Evolutionary conservation across 202 grass and related monocot genomes (phyloP), one percentile per base, ranked within the genome.

Genomic region (Carex sylvatica): DNA sequence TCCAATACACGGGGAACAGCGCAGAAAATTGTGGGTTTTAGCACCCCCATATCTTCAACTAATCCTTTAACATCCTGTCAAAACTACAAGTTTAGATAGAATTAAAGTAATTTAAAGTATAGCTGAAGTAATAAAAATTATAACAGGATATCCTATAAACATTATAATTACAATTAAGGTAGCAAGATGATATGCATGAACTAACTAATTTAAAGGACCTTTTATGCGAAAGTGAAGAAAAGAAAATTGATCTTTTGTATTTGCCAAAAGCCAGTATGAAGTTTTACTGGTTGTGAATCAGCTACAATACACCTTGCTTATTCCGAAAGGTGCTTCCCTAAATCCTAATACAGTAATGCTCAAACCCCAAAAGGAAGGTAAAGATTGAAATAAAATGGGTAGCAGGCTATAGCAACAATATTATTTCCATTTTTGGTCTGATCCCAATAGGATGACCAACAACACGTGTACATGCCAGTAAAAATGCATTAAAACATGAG

Each of bases 1-100:
- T 98, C 96, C 61, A 98, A 80, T 40, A 98, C 92, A 86, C 96
- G 92, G 70, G 96, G 96, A 86, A 98, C 92, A 84, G 96, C 96
- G 51, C 90, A 95, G 52, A 98, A 98, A 55, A 98, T 44, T 53
- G 92, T 95, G 84, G 96, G 96, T 79, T 91, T 98, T 74, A 98
- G 85, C 81, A 85, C 96, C 16, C 89, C 91, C 87, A 98, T 85
- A 58, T 98, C 96, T 90, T 98, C 96, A 71, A 98, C 86, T 82
- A 98, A 84, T 69, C 89, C 83, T 89, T 93, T 98, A 24, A 93
- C 91, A 93, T 98, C 92, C 95, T 98, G 93, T 73, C 69, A 60
- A 68, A 54, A 77, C 30, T 58, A 77, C 12, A 11, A 56, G 7
- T 31, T 77, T 74, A 77, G 52, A 77, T 59, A 6, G 4, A 19